Evolutionary conservation across 768 basidiomycete species (phyloP), one percentile per base, ranked within the genome.

Genomic region (Auricularia cornea): DNA sequence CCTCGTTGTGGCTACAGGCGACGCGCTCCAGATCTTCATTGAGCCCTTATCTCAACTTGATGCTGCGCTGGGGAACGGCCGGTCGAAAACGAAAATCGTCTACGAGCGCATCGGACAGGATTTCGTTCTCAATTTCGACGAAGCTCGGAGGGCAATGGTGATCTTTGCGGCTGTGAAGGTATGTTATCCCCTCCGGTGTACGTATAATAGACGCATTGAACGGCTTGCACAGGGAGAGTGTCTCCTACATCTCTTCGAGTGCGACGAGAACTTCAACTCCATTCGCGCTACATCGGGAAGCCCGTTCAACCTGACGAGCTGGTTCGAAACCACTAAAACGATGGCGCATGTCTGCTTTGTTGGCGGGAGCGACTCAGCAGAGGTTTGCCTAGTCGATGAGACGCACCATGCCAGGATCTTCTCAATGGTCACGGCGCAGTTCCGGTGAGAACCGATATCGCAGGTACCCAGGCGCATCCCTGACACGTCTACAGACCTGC

Each of bases 391-490:
- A 0, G 72, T 84, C 3, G 84, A 86, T 64, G 75, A 75, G 0
- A 66, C 63, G 3, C 72, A 72, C 0, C 75, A 76, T 18, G 81
- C 76, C 1, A 72, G 84, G 20, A 74, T 86, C n/a, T 85, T 79
- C 65, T 86, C 85, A 1, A 66, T 84, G 56, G 72, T 81, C 2
- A 81, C 82, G 0, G 77, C 80, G 62, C 81, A 83, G 57, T 84
- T 83, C 62, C 71, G 84, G 84, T 85, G 40, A 31, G 74, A 64
- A 18, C n/a, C n/a, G n/a, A n/a, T n/a, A n/a, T n/a, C n/a, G n/a
- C n/a, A n/a, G n/a, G n/a, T n/a, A n/a, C n/a, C n/a, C n/a, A n/a
- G n/a, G n/a, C n/a, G n/a, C n/a, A n/a, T n/a, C n/a, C n/a, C n/a
- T n/a, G n/a, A n/a, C n/a, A n/a, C n/a, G n/a, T n/a, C n/a, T n/a